These are phyloP conservation scores for Aureobasidium uvarum DNA, from an alignment of 2,329 filamentous ascomycete species.

Conservation along the genomic window DNA sequence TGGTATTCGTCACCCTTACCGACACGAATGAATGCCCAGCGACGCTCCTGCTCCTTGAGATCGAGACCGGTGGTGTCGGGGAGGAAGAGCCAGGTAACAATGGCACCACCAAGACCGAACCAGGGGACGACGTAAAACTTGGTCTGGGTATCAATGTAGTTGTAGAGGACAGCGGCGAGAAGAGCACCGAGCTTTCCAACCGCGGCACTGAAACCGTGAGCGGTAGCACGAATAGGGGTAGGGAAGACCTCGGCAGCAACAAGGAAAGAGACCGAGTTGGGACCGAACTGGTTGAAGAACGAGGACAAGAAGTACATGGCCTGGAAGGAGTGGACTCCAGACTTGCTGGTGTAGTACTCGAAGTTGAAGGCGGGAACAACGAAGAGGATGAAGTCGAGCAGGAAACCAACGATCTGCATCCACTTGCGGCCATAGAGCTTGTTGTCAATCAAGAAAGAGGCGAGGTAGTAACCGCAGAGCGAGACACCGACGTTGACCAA, in stretches of 20 bases:
- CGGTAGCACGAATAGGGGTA: conserved; percentile 86
- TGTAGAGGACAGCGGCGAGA: conserved; percentile 83
- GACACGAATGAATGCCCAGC: conserved; percentile 81
- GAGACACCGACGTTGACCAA: conserved; percentile 86
- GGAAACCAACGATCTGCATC: conserved; percentile 94
- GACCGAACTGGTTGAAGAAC: conserved; percentile 99
- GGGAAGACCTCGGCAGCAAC: conserved; percentile 96
- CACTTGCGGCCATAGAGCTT: conserved; percentile 94
- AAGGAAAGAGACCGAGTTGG: conserved; percentile 94
- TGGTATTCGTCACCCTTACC: conserved; percentile 82
- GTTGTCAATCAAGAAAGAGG: conserved; percentile 87
- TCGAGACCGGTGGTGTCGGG: conserved; percentile 97
- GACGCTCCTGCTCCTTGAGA: conserved; percentile 93
- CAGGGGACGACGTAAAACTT: conserved; percentile 94
- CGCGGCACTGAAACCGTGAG: conserved; percentile 92
- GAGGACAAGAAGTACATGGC: conserved; percentile 97
- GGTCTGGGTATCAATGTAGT: conserved; percentile 81
- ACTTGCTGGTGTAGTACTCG: conserved; percentile 71
- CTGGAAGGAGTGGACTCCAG: conserved; percentile 84
- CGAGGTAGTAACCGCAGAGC: conserved; percentile 83
- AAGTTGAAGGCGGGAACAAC: conserved; percentile 87
- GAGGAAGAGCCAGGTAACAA: conserved; percentile 80
- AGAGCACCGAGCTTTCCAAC: conserved; percentile 86
- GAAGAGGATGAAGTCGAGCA: conserved; percentile 92
- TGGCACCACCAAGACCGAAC: conserved; percentile 85